These are phyloP conservation scores for Zalerion maritima DNA, from an alignment of 495 filamentous ascomycete species.

Conservation along the genomic window DNA sequence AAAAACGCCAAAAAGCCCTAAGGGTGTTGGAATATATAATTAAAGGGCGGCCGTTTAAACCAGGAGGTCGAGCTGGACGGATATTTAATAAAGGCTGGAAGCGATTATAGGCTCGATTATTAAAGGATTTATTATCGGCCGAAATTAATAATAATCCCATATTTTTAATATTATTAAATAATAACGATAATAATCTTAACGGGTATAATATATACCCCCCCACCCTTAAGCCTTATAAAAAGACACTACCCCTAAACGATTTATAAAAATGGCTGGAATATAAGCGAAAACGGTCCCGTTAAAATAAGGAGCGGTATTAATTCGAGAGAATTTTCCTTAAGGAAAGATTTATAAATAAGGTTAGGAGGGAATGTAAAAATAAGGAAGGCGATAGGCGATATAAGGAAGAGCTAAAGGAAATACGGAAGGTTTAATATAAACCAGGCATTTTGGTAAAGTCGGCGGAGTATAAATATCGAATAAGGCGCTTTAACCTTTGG, in stretches of 20 bases:
- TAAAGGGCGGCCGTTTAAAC: constrained; percentile 3
- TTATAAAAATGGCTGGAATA: constrained; percentile 5
- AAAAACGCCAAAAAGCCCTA: constrained; percentile 4
- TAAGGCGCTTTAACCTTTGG: constrained; percentile 2
- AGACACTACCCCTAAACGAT: constrained; percentile 1
- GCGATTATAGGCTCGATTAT: constrained; percentile 4
- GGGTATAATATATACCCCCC: constrained; percentile 3
- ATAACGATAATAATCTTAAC: constrained; percentile 4
- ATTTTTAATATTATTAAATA: too few species aligned
- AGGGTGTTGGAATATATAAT: constrained; percentile 4
- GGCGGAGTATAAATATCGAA: too few species aligned
- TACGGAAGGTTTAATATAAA: constrained; percentile 1
- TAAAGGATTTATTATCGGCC: constrained; percentile 2
- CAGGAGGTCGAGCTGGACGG: constrained; percentile 1
- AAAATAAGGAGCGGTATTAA: constrained; percentile 3
- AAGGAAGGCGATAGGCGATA: constrained; percentile 4
- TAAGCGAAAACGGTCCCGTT: constrained; percentile 3
- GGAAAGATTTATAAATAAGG: not conserved
- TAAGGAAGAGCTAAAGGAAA: constrained; percentile 3
- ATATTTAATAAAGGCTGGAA: constrained; percentile 4
- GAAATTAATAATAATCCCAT: not conserved
- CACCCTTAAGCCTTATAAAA: constrained; percentile 2
- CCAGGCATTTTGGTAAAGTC: constrained; percentile 1
- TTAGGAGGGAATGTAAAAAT: constrained; percentile 3
- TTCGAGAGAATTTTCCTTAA: constrained; percentile 3